Percentiles rank a stretch among this genome's conserved stretches.
Evolutionary conservation across 192 early-diverging fungal genomes (phyloP).

Genomic region (Coemansia sp.): DNA sequence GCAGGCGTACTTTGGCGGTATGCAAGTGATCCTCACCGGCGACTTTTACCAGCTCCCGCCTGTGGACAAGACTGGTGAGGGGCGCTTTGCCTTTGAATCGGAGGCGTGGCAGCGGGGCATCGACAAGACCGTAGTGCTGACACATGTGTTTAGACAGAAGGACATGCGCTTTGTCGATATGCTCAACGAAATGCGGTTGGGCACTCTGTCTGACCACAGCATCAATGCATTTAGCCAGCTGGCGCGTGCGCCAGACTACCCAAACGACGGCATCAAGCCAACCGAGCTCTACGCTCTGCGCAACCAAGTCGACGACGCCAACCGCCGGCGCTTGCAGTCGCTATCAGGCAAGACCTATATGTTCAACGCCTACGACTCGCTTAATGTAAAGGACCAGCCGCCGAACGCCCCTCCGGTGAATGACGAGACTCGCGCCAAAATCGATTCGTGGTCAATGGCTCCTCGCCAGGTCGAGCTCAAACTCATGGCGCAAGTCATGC

Average conservation of each 20-base stretch:
- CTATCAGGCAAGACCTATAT: constrained; percentile 53
- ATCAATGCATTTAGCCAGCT: constrained; percentile 52
- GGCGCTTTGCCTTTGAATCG: constrained; percentile 66
- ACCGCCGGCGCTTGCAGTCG: constrained; percentile 53
- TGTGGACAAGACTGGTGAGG: constrained; percentile 49
- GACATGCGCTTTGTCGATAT: constrained; percentile 76
- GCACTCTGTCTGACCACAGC: constrained; percentile 59
- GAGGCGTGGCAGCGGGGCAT: constrained; percentile 56
- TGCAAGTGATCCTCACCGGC: constrained; percentile 72
- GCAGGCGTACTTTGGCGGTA: constrained; percentile 66
- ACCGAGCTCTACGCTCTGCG: constrained; percentile 75
- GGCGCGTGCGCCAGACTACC: constrained; percentile 54
- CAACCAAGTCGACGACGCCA: constrained; percentile 73
- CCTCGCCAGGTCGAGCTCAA: constrained; percentile 67
- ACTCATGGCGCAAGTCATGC: constrained; percentile 79
- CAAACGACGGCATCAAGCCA: constrained; percentile 60
- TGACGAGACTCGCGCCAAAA: constrained; percentile 27
- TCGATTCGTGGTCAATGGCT: constrained; percentile 35
- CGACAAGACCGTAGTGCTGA: constrained; percentile 61
- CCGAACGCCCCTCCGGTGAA: not conserved
- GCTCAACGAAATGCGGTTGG: constrained; percentile 83
- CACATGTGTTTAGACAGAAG: constrained; percentile 81
- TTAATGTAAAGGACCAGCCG: constrained; percentile 4
- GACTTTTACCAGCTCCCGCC: constrained; percentile 85
- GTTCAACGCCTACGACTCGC: constrained; percentile 55